Percentiles rank a stretch among this genome's conserved stretches.
These are phyloP conservation scores for Microdochium trichocladiopsis DNA, from an alignment of 2,329 filamentous ascomycete genomes.

Conservation along the genomic window DNA sequence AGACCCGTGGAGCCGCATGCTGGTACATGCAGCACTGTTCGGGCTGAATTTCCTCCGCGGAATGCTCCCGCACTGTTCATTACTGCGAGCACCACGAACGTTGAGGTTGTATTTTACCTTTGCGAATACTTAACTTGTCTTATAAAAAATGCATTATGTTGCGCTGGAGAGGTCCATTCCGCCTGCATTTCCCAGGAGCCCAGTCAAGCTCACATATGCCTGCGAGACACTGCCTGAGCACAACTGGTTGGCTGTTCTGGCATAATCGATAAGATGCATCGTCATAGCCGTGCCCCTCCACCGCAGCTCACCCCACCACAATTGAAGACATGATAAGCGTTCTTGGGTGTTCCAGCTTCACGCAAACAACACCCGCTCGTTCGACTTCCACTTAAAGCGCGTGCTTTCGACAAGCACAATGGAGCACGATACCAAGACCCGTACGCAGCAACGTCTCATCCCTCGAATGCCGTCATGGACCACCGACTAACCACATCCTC, in stretches of 20 bases:
- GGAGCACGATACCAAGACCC: constrained; percentile 69
- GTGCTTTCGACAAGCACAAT: constrained; percentile 19
- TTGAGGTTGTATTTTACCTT: too few relatives aligned
- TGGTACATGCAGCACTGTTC: not conserved
- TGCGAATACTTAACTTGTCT: too few relatives aligned
- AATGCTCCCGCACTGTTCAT: not conserved
- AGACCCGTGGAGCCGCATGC: not conserved
- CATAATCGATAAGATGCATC: not conserved
- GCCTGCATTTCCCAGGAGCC: too few relatives aligned
- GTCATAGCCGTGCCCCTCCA: not conserved
- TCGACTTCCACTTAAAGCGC: not conserved
- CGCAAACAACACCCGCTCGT: too few relatives aligned
- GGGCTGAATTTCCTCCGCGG: not conserved
- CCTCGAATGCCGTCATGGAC: not conserved
- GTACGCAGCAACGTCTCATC: constrained; percentile 37
- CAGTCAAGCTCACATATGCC: too few relatives aligned
- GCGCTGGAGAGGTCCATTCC: too few relatives aligned
- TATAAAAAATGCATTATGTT: too few relatives aligned
- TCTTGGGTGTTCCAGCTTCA: too few relatives aligned
- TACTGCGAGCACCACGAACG: not conserved
- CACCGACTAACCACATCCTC: not conserved
- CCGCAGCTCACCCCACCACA: not conserved
- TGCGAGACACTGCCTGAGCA: too few relatives aligned
- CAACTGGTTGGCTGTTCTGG: too few relatives aligned
- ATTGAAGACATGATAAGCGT: not conserved